phyloP scores from a whole-genome alignment of 2,329 filamentous ascomycete genomes.

The Achaetomium macrosporum region DNA sequence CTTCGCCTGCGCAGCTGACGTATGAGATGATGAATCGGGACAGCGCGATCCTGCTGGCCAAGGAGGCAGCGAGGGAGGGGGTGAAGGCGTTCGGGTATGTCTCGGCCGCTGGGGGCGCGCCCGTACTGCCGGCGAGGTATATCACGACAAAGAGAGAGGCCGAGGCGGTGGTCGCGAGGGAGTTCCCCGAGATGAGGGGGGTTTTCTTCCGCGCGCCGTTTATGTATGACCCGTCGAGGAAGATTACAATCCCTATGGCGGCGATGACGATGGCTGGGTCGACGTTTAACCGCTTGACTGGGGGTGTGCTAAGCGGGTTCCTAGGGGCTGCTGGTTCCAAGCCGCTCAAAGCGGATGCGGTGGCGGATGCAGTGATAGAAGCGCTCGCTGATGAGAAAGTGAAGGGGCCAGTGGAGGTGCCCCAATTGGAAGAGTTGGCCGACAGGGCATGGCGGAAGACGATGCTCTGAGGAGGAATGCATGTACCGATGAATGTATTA shows the following conservation, averaged over 20 bases:
- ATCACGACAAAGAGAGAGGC: conserved; percentile 89
- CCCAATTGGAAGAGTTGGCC: conserved; percentile 75
- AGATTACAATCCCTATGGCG: conserved; percentile 79
- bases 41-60: conserved; percentile 74
- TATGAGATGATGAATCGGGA: conserved; percentile 98
- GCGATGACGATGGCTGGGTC: conserved; percentile 68
- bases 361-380: conserved; percentile 86
- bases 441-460: conserved; percentile 79
- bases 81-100: conserved; percentile 77
- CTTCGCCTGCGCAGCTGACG: conserved; percentile 68
- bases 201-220: conserved; percentile 83
- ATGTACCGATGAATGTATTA: conserved; percentile 2
- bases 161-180: conserved; percentile 65
- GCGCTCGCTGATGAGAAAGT: conserved; percentile 68
- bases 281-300: conserved; percentile 69
- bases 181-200: conserved; percentile 69
- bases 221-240: conserved; percentile 78
- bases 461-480: conserved; percentile 60
- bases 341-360: conserved; percentile 78
- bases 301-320: conserved; percentile 67
- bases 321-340: conserved; percentile 74
- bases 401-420: conserved; percentile 69
- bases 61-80: conserved; percentile 61
- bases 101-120: conserved; percentile 79
- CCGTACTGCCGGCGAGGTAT: conserved; percentile 77